Evolutionary conservation across 108 stramenopile genomes (phyloP).

Genomic region (Nitzschia sp.): DNA sequence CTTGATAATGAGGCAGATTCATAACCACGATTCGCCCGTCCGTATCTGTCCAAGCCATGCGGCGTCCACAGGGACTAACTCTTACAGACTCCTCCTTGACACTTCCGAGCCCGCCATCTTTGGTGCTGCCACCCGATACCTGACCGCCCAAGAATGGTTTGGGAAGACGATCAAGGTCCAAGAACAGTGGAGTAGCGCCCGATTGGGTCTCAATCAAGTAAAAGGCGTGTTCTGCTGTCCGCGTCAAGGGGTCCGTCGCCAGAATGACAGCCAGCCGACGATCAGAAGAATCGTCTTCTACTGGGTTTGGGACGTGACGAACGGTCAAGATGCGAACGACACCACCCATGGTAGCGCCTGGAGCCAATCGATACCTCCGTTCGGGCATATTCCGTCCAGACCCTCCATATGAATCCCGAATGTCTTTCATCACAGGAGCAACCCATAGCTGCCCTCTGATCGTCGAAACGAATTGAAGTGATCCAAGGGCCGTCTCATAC

Average conservation of each 20-base stretch:
- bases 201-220: constrained; percentile 64
- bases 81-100: constrained; percentile 41
- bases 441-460: constrained; percentile 68
- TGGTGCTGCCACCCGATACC: constrained; percentile 56
- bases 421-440: constrained; percentile 40
- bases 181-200: constrained; percentile 34
- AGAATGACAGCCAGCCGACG: constrained; percentile 58
- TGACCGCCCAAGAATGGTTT: constrained; percentile 69
- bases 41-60: constrained; percentile 64
- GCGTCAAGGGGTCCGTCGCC: constrained; percentile 68
- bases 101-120: constrained; percentile 65
- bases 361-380: constrained; percentile 65
- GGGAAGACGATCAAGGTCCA: constrained; percentile 50
- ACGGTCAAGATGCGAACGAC: constrained; percentile 52
- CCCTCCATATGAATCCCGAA: constrained; percentile 34
- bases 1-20: constrained; percentile 52
- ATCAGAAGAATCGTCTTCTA: constrained; percentile 33
- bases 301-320: constrained; percentile 43
- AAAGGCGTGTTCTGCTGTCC: constrained; percentile 75
- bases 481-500: constrained; percentile 50
- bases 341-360: constrained; percentile 60
- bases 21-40: constrained; percentile 67
- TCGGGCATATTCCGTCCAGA: constrained; percentile 59
- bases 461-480: constrained; percentile 46
- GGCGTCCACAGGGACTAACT: constrained; percentile 70